Evolutionary conservation across 495 filamentous ascomycete species (phyloP), one percentile per base, ranked within the genome.

Genomic region (Xylaria scruposa): DNA sequence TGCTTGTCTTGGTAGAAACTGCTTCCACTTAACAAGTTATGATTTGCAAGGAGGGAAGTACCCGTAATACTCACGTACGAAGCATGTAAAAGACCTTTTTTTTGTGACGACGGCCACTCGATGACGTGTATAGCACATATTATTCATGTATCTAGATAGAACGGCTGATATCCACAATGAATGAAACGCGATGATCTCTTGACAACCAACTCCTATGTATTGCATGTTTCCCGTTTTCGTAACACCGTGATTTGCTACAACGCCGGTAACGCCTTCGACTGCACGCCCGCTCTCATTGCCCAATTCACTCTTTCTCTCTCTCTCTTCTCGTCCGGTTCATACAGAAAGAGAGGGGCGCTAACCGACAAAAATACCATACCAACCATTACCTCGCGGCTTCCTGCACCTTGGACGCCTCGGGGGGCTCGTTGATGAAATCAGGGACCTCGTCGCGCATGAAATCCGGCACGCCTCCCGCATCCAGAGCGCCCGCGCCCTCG

Each of bases 401-500:
- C 85, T 95, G 95, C 38, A 96, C 88, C 84, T 96, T 93, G 2
- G 76, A 78, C 36, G 86, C 80, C 81, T 91, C 86, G 1, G 91
- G 91, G 31, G 91, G 86, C 81, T 93, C 91, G 82, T 94, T 95
- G 73, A 99, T 91, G 82, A 98, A 99, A 59, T 93, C 89, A 36
- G 96, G 96, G 38, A 91, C 88, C 77, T 95, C 94, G 77, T 97
- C 94, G 78, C 93, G 87, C 86, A 99, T 87, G 83, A 96, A 98
- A 72, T 91, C 91, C 10, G 97, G 97, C 73, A 95, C 84, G 31
- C 86, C 87, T 29, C 88, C 89, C 24, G 85, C 85, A 62, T 89
- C 88, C 21, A 71, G 8, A 12, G 85, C 87, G 56, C 87, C 83
- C 58, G 84, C 85, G 51, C 81, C 74, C 69, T 92, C 90, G 69